Base-by-base conservation (phyloP, 371 early-diverging fungal genomes). In the Actinomucor elegans region DNA sequence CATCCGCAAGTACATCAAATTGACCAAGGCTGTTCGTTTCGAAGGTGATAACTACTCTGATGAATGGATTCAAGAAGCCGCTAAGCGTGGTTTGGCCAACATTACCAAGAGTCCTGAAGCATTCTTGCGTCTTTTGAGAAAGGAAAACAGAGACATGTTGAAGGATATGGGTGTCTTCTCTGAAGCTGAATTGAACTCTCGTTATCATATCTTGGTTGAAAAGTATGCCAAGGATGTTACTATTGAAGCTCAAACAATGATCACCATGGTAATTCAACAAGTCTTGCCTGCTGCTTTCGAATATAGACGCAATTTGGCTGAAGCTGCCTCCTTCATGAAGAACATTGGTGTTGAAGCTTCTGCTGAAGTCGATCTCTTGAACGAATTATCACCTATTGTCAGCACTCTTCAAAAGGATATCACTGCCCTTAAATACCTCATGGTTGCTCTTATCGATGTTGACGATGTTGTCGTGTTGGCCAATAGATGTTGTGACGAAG, bases 11-110 rank as follows among this genome's bases (percentile, higher is more conserved):
- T 94, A 79, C 75, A 94, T 94, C 67, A 78, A 48, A 36, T 58
- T 84, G 61, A 90, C 92, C 71, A 94, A 94, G 85, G 52, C 68
- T 57, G 82, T 97, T 63, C 89, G 97, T 62, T 99, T 96, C 73
- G 98, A 99, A 76, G 96, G 95, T 55, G 95, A 99, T 83, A 90
- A 90, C 77, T 99, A 99, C 74, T 83, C 89, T 9, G 85, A 83
- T 28, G 85, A 79, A 31, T 93, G 94, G 94, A 74, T 78, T 17
- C 48, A 75, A 40, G 92, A 91, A 71, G 93, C 93, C 27, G 86
- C 75, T 56, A 73, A 72, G 64, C 94, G 98, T 68, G 97, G 97
- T 15, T 79, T 99, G 47, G 91, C 93, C 75, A 97, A 96, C 84
- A 93, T 97, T 76, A 77, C 72, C 66, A 82, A 85, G 48, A 85